Conservation (phyloP, 495 filamentous ascomycete species). For the Articulospora tetracladia region DNA sequence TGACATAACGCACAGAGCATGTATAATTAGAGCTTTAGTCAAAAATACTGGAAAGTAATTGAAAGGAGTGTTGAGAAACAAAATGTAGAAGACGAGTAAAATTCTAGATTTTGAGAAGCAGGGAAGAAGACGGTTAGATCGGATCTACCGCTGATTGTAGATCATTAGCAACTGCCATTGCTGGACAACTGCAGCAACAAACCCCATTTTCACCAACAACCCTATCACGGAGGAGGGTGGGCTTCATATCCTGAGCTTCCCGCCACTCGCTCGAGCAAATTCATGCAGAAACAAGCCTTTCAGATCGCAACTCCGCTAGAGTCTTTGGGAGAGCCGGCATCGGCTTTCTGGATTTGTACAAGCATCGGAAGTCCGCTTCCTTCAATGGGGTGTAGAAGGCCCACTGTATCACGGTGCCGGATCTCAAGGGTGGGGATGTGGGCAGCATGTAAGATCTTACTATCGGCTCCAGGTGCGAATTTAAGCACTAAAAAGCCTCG, state of each 20-base stretch:
- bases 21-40: not conserved
- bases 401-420: not conserved
- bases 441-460: not conserved
- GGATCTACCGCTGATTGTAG: constrained; percentile 5
- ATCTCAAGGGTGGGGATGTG: not conserved
- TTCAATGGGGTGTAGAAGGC: not conserved
- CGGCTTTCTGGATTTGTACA: not conserved
- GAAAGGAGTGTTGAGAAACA: not conserved
- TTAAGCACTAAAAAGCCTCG: too few relatives aligned
- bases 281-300: not conserved
- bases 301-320: not conserved
- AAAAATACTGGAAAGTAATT: not conserved
- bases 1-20: constrained; percentile 1
- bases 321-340: not conserved
- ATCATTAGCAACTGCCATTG: constrained; percentile 6
- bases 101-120: not conserved
- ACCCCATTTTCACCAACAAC: not conserved
- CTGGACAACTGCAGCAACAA: not conserved
- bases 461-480: too few relatives aligned
- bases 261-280: too few relatives aligned
- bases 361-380: not conserved
- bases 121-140: constrained; percentile 6
- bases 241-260: not conserved
- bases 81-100: not conserved
- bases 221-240: not conserved